Percentiles rank a stretch among this genome's conserved stretches.
Evolutionary conservation across 495 filamentous ascomycete genomes (phyloP).

Genomic region (Tuber borchii): DNA sequence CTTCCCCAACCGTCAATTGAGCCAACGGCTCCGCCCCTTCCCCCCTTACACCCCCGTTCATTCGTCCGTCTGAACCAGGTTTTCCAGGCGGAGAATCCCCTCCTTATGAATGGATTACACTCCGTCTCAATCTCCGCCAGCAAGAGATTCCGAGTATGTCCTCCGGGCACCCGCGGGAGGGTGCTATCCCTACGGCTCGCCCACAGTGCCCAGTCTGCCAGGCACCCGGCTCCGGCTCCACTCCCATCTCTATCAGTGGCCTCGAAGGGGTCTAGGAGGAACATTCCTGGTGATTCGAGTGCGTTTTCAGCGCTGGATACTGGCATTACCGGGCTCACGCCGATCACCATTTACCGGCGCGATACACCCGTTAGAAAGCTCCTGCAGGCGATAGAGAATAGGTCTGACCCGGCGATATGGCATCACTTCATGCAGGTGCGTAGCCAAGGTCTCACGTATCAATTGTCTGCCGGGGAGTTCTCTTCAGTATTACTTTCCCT

Average conservation of each 20-base stretch:
- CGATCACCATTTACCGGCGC: conserved; percentile 20
- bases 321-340: conserved; percentile 25
- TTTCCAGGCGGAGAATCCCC: conserved; percentile 21
- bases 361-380: conserved; percentile 23
- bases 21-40: not conserved
- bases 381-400: conserved; percentile 27
- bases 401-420: conserved; percentile 28
- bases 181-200: conserved; percentile 34
- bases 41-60: not conserved
- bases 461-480: conserved; percentile 26
- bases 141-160: conserved; percentile 32
- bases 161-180: conserved; percentile 30
- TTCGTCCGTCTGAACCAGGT: conserved; percentile 12
- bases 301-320: conserved; percentile 14
- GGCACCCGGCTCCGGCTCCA: not conserved
- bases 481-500: conserved; percentile 31
- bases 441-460: not conserved
- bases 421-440: conserved; percentile 19
- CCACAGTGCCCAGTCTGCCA: conserved; percentile 6
- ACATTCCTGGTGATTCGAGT: not conserved
- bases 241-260: not conserved
- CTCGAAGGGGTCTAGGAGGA: not conserved
- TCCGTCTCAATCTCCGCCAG: conserved; percentile 24
- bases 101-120: conserved; percentile 40
- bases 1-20: not conserved